Base-by-base conservation (phyloP, 192 early-diverging fungal species). In the Coemansia sp. region DNA sequence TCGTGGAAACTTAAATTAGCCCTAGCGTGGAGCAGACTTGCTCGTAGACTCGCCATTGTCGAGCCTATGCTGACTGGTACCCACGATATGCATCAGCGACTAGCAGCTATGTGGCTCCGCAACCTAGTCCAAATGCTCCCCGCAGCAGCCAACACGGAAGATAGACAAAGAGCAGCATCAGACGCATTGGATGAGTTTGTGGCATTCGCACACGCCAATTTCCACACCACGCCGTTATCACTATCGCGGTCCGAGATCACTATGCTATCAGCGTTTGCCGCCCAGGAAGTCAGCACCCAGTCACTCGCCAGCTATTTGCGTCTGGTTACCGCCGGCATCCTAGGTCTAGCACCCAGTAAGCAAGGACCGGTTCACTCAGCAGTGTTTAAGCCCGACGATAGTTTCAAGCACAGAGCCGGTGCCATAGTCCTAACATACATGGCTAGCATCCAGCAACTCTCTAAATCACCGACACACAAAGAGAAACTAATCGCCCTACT, bases 1-100 rank as follows among this genome's bases (percentile, higher is more conserved):
- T 66, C 75, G 40, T 75, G 80, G 75, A 59, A 47, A 16, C 63
- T 83, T 52, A 75, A 67, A 10, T 26, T 72, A 44, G 80, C 72
- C 8, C 42, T 83, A 64, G 47, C 39, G 9, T 83, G 80, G 80
- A 64, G 72, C 68, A 43, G 67, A 40, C 38, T 77, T 46, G 80
- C 76, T 1, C 72, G 75, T 14, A 58, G 75, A 2, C 66, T 75
- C 47, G 75, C 72, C 0, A 50, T 77, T 1, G 64, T 83, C 17
- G 75, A 77, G 23, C 75, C 75, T 16, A 44, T 69, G 39, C 14
- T 83, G 63, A 46, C 70, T 10, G 64, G 64, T 40, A 52, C 66
- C 8, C 75, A 71, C 28, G 80, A 60, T 1, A 43, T 83, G 63
- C 47, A 57, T 40, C 80, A 75, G 70, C 62, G 69, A 1, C 49